These are phyloP conservation scores for Termitomyces heimii DNA, from an alignment of 768 basidiomycete genomes.

Conservation along the genomic window DNA sequence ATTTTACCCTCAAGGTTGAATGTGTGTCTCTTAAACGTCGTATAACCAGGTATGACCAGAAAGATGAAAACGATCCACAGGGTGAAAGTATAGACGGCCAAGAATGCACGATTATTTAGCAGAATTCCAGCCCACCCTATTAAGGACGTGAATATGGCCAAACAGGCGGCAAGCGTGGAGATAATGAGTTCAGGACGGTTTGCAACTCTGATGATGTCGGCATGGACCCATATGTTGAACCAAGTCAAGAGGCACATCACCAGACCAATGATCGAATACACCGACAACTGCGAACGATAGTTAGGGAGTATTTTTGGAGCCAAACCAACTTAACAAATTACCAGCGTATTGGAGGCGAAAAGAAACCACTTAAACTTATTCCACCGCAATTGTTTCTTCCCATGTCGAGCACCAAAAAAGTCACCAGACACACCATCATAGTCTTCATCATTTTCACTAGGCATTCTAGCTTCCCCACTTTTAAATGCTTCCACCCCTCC, in stretches of 20 bases:
- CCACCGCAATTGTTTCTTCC: constrained; percentile 53
- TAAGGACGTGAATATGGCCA: constrained; percentile 59
- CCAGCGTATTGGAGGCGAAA: constrained; percentile 52
- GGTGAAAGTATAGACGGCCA: constrained; percentile 71
- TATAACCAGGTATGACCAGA: constrained; percentile 70
- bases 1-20: constrained; percentile 83
- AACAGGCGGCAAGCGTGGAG: constrained; percentile 58
- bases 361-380: constrained; percentile 79
- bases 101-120: constrained; percentile 79
- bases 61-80: constrained; percentile 72
- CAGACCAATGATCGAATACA: constrained; percentile 55
- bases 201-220: constrained; percentile 68
- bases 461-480: constrained; percentile 47
- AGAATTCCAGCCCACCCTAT: constrained; percentile 78
- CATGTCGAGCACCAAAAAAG: constrained; percentile 36
- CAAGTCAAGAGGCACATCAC: constrained; percentile 68
- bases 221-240: constrained; percentile 66
- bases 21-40: constrained; percentile 65
- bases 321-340: constrained; percentile 15
- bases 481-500: constrained; percentile 68
- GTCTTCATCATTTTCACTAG: constrained; percentile 45
- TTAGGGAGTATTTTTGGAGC: not conserved
- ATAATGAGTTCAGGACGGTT: constrained; percentile 64
- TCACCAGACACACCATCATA: constrained; percentile 39
- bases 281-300: constrained; percentile 30